These are phyloP conservation scores for Antitrichia curtipendula DNA, from an alignment of 225 moss, liverwort and hornwort genomes.

Conservation along the genomic window DNA sequence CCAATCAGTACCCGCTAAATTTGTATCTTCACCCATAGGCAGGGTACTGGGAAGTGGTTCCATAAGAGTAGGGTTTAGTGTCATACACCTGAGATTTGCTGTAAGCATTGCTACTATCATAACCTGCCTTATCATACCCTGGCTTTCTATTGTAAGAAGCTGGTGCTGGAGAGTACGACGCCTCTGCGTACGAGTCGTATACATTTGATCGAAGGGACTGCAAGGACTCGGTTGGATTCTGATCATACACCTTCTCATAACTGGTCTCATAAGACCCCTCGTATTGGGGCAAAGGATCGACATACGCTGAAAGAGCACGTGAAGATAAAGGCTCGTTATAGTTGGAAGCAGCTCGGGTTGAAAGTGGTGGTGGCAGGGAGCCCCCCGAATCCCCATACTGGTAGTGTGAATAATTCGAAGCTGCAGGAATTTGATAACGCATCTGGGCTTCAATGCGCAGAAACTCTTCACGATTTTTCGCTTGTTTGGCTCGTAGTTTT, in stretches of 20 bases:
- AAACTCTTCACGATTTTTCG: conserved; percentile 84
- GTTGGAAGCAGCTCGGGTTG: conserved; percentile 8
- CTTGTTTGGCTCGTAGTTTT: conserved; percentile 74
- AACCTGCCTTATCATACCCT: conserved; percentile 25
- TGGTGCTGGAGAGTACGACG: conserved; percentile 13
- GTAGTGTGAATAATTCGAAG: conserved; percentile 33
- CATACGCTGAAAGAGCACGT: conserved; percentile 18
- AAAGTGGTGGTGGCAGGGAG: conserved; percentile 9
- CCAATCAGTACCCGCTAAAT: background rate
- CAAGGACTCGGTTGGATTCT: conserved; percentile 14
- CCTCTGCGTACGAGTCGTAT: conserved; percentile 31
- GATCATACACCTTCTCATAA: conserved; percentile 43
- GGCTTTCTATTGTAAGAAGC: conserved; percentile 28
- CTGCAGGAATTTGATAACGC: conserved; percentile 72
- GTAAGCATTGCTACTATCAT: conserved; percentile 14
- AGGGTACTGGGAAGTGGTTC: conserved; percentile 31
- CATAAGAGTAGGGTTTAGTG: conserved; percentile 36
- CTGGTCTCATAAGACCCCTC: conserved; percentile 39
- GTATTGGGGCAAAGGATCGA: conserved; percentile 28
- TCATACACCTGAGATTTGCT: conserved; percentile 41
- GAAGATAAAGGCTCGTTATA: conserved; percentile 20
- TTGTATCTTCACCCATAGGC: conserved; percentile 24
- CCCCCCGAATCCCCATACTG: conserved; percentile 26
- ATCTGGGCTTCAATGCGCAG: conserved; percentile 66
- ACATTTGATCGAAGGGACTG: conserved; percentile 14